Base-by-base conservation (phyloP, 2,329 filamentous ascomycete genomes). In the Endoconidiophora polonica region DNA sequence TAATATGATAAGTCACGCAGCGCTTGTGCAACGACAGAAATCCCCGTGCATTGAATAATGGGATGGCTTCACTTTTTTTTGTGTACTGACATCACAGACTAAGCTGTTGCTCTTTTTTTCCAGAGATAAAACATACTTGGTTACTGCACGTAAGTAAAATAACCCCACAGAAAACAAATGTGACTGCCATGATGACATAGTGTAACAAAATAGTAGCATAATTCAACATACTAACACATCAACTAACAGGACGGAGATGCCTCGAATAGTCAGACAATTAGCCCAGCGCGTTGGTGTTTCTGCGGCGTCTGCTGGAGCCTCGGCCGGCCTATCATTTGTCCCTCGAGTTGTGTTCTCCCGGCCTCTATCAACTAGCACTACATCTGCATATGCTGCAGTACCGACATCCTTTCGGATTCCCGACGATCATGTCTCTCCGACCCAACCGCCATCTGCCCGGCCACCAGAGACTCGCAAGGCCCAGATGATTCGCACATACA, bases 391-490 rank as follows among this genome's bases (percentile, higher is more conserved):
- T 44, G 58, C 62, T 6, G 54, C 59, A 14, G 54, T 56, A 5
- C 53, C 56, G 16, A 41, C 42, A 7, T 48, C 53, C 7, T 39
- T 68, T 18, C 61, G 57, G 33, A 59, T 70, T 23, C 70, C 70
- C 1, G 62, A 66, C 52, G 65, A 73, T 56, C 71, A 72, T 55
- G 63, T 70, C 2, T 81, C 74, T 67, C 76, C 79, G 0, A 82
- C 79, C 1, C 87, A 95, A 65, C 90, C 88, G 2, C 86, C 86
- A 3, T 94, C 85, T 49, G 83, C 93, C 62, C 85, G 90, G 62
- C 83, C 81, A 18, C 77, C 88, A 44, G 83, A 94, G 62, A 82
- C 82, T 59, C 83, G 90, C 63, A 94, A 96, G 68, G 82, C 87
- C 14, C 91, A 98, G 66, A 73, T 96, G 53, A 72, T 79, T 52